Evolutionary conservation across 148 eudicot genomes (phyloP).

Genomic region (Heliosperma pusillum): DNA sequence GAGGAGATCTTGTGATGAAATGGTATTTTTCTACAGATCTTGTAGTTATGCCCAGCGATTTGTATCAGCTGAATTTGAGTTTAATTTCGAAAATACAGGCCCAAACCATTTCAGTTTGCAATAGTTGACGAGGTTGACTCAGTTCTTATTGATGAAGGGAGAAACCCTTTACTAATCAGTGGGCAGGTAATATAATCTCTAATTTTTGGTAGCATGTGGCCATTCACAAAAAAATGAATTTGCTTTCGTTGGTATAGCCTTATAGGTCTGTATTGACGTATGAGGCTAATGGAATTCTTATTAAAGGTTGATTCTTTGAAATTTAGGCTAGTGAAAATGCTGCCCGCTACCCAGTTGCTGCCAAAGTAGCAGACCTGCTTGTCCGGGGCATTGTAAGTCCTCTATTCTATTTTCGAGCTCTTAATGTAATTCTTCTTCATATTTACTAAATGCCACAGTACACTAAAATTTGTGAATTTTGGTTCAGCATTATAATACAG

Average conservation of each 20-base stretch:
- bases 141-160: conserved; percentile 96
- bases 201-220: neutral
- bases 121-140: conserved; percentile 99
- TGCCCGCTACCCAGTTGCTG: conserved; percentile 96
- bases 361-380: conserved; percentile 95
- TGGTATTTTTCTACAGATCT: conserved; percentile 45
- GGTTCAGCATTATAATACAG: conserved; percentile 78
- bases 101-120: conserved; percentile 98
- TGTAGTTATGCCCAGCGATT: neutral
- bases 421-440: conserved; percentile 4
- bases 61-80: conserved; percentile 7
- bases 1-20: conserved; percentile 85
- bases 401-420: conserved; percentile 2
- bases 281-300: neutral
- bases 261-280: conserved; percentile 1
- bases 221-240: neutral
- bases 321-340: conserved; percentile 80
- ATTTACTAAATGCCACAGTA: conserved; percentile 1
- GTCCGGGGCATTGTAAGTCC: conserved; percentile 60
- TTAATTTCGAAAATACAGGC: conserved; percentile 54
- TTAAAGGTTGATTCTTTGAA: conserved; percentile 9
- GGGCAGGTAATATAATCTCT: conserved; percentile 56
- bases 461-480: conserved; percentile 9
- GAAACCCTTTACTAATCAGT: conserved; percentile 91
- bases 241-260: neutral